Base-by-base conservation (phyloP, 495 filamentous ascomycete genomes). In the Tirmania nivea region DNA sequence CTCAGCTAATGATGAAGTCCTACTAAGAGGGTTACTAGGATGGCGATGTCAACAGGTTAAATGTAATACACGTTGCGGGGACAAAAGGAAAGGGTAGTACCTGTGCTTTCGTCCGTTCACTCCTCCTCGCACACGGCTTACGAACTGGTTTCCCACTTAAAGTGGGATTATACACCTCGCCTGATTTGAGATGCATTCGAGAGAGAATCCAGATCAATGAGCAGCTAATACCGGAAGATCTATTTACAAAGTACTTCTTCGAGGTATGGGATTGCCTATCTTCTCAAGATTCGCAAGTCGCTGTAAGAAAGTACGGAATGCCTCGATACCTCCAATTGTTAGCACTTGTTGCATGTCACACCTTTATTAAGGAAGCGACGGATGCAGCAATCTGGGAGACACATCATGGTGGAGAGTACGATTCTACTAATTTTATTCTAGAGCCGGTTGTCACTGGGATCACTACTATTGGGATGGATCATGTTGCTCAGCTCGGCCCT, bases 31-130 rank as follows among this genome's bases (percentile, higher is more conserved):
- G 25, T 31, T 19, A 8, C 1, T 48, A 48, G 42, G 19, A 51
- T n/a, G 72, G 70, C 20, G 86, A 94, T 64, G 75, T 95, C 53
- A 74, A 84, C 57, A 70, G 69, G 3, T 68, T 95, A 36, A 87
- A 86, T 58, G 71, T 78, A 34, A 69, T 93, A 11, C 88, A 95
- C 62, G 79, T 95, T 19, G 82, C 87, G 11, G 88, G 88, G 39
- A 94, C 87, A 11, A 95, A 95, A 70, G 88, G 88, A 55, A 95
- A 95, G 69, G 88, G 88, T 37, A 81, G 78, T 53, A 84, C 80
- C 12, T 83, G 79, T 59, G 78, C 82, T 47, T 84, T 83, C 57
- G 70, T 73, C 54, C 71, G 72, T 51, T 78, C 73, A 6, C 74
- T 80, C 50, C 68, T 74, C 60, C 52, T 68, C 52, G 58, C 67